Conservation (phyloP, 495 filamentous ascomycete genomes). For the Tuber magnatum region DNA sequence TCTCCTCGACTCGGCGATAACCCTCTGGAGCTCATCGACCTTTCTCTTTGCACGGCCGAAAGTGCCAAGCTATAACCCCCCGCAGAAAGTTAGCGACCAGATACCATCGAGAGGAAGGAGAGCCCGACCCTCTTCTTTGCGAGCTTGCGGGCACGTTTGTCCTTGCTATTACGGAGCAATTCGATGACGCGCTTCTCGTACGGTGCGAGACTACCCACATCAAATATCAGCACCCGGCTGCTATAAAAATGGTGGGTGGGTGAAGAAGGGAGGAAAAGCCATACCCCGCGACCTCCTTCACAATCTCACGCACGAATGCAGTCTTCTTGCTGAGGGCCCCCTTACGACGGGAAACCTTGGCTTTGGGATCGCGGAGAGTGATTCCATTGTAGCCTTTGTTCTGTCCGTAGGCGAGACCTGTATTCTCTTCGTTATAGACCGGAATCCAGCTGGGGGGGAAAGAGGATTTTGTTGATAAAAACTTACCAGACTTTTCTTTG, state of each 20-base stretch:
- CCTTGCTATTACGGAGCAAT: constrained; percentile 95
- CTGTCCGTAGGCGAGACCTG: constrained; percentile 69
- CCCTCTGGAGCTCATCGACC: constrained; percentile 94
- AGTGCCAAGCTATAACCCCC: constrained; percentile 66
- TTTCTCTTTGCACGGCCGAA: constrained; percentile 96
- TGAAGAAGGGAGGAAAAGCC: constrained; percentile 31
- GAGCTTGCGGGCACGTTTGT: constrained; percentile 97
- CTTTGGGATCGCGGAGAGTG: constrained; percentile 76
- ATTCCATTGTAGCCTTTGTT: constrained; percentile 88
- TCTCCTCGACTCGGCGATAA: constrained; percentile 93
- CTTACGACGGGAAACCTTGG: constrained; percentile 79
- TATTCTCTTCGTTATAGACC: constrained; percentile 19
- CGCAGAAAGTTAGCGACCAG: constrained; percentile 20
- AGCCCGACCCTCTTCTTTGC: constrained; percentile 79
- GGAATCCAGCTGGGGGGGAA: neutral
- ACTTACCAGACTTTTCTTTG: constrained; percentile 29
- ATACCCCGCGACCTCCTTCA: constrained; percentile 89
- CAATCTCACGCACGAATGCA: constrained; percentile 85
- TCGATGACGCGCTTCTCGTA: constrained; percentile 98
- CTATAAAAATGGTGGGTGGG: neutral
- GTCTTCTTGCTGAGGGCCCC: constrained; percentile 88
- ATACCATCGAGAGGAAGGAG: constrained; percentile 4
- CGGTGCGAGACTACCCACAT: constrained; percentile 62
- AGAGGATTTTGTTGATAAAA: constrained; percentile 4
- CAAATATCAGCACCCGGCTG: constrained; percentile 7